These are phyloP conservation scores for Fusarium annulatum DNA, from an alignment of 2,329 filamentous ascomycete genomes.

Conservation along the genomic window DNA sequence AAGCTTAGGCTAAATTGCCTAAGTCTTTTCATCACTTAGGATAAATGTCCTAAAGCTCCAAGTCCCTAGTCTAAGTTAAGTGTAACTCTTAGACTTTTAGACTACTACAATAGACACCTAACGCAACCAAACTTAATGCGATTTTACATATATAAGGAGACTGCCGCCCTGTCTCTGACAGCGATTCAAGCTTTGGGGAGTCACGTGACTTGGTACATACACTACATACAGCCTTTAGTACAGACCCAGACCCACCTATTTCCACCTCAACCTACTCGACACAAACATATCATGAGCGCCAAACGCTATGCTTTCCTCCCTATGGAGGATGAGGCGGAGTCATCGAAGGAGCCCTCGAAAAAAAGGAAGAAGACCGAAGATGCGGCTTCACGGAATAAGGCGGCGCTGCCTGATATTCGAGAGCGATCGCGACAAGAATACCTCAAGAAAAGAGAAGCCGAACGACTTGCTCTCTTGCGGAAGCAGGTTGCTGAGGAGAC, in stretches of 20 bases:
- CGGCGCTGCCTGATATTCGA: slow-evolving; percentile 83
- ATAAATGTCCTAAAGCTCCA: neutral
- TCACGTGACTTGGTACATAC: neutral
- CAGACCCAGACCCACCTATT: neutral
- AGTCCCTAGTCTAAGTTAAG: neutral
- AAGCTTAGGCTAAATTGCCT: no score
- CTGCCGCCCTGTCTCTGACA: neutral
- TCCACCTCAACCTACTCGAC: neutral
- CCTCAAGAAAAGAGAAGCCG: slow-evolving; percentile 89
- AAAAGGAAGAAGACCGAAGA: slow-evolving; percentile 64
- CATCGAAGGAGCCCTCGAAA: slow-evolving; percentile 71
- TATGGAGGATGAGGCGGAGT: slow-evolving; percentile 73
- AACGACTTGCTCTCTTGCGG: slow-evolving; percentile 85
- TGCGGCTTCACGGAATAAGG: slow-evolving; percentile 72
- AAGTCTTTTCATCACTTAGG: neutral
- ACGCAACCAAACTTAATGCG: neutral
- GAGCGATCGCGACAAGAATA: slow-evolving; percentile 91
- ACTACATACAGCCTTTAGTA: no score
- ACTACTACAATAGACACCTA: neutral
- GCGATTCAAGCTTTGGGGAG: neutral
- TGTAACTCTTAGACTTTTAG: neutral
- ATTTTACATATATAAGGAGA: neutral
- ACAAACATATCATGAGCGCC: slow-evolving; percentile 55
- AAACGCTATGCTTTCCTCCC: slow-evolving; percentile 73
- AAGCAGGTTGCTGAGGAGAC: slow-evolving; percentile 92